Conservation (phyloP, 108 stramenopile species). For the Conticribra guillardii region DNA sequence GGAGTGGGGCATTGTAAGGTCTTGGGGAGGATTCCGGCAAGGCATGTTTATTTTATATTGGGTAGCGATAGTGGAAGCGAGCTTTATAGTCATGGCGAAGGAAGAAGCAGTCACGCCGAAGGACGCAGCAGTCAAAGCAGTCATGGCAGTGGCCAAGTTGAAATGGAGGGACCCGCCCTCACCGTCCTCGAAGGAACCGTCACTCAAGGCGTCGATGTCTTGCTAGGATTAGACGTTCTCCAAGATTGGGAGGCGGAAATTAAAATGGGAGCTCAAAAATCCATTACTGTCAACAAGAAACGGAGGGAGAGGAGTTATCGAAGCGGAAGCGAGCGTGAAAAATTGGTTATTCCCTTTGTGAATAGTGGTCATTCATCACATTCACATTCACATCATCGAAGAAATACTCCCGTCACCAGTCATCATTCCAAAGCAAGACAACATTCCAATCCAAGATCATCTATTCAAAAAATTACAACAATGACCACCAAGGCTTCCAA, state of each 20-base stretch:
- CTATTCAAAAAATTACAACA: background rate
- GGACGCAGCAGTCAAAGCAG: background rate
- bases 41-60: slow-evolving; percentile 45
- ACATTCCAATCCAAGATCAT: background rate
- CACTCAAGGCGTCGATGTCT: slow-evolving; percentile 57
- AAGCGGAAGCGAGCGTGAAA: background rate
- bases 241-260: slow-evolving; percentile 58
- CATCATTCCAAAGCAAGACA: slow-evolving; percentile 3
- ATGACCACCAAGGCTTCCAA: slow-evolving; percentile 7
- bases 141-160: background rate
- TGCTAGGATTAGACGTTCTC: slow-evolving; percentile 47
- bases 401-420: no score
- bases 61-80: slow-evolving; percentile 19
- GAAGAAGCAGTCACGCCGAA: background rate
- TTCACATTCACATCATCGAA: background rate
- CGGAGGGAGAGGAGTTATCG: background rate
- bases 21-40: slow-evolving; percentile 63
- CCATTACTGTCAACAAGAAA: slow-evolving; percentile 29
- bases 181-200: slow-evolving; percentile 58
- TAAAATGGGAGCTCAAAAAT: slow-evolving; percentile 29
- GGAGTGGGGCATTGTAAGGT: slow-evolving; percentile 68
- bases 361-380: background rate
- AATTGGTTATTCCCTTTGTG: slow-evolving; percentile 28
- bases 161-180: slow-evolving; percentile 56
- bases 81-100: background rate